Base-by-base conservation (phyloP, 2,329 filamentous ascomycete genomes). In the Talaromyces sp. region DNA sequence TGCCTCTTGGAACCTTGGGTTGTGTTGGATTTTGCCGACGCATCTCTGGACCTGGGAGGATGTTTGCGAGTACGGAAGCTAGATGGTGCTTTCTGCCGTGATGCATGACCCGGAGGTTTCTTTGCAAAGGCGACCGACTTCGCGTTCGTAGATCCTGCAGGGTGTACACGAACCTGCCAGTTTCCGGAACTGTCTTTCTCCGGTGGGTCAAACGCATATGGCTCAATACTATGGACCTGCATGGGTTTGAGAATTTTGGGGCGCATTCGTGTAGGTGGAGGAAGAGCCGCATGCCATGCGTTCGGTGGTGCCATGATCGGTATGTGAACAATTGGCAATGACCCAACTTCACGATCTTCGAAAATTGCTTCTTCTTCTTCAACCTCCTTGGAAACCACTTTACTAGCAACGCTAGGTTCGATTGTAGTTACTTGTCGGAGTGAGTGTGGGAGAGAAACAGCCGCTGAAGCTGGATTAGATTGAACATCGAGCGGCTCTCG, bases 351-450 rank as follows among this genome's bases (percentile, higher is more conserved):
- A 69, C 90, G 89, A 69, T 92, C 89, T 70, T 91, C 90, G 66
- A 93, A 93, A 66, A 90, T 91, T 64, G 90, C 89, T 67, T 92
- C 90, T 1, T 90, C 88, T 65, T 92, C 89, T 5, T 89, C 89
- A 76, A 91, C 89, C 55, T 86, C 86, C 69, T 88, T 90, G 4
- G 86, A 87, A 16, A 81, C 81, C 23, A 83, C 72, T 33, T 81
- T 79, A 55, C 78, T 77, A 60, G 78, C 75, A 54, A 79, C 79
- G 31, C 73, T 72, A 18, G 70, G 78, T 56, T 69, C 63, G 63
- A 70, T 62, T 66, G 78, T 74, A 56, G 77, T 64, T 62, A 70
- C 68, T 44, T 71, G 72, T 28, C 53, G 57, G 34, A 60, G 57
- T 47, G 44, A 27, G 27, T 71, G 72, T 9, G 88, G 90, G 7